These are phyloP conservation scores for Paramecium biaurelia DNA, from an alignment of 73 alveolate species.

Conservation along the genomic window DNA sequence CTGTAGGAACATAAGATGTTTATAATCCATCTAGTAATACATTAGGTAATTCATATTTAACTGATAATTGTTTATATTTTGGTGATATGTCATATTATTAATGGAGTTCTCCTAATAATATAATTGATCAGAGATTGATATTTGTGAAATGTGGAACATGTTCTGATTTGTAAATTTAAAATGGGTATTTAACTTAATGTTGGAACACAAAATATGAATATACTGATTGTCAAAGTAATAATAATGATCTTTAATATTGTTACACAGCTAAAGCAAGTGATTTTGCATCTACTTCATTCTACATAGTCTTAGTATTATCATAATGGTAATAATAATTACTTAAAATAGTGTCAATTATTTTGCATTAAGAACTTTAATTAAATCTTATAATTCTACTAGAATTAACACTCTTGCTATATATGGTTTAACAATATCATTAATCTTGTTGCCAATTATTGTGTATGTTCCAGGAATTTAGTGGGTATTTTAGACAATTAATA, in stretches of 20 bases:
- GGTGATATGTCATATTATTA: background rate
- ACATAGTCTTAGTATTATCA: background rate
- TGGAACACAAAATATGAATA: background rate
- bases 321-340: background rate
- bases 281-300: constrained; percentile 25
- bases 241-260: background rate
- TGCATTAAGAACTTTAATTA: background rate
- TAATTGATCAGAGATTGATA: background rate
- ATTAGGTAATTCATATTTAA: background rate
- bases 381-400: background rate
- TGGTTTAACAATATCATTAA: background rate
- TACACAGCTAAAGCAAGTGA: constrained; percentile 33
- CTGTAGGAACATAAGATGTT: background rate
- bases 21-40: background rate
- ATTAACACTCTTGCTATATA: background rate
- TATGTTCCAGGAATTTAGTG: constrained; percentile 15
- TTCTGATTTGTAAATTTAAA: background rate
- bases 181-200: background rate
- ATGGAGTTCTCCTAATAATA: constrained; percentile 36
- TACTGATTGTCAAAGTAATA: background rate
- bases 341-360: constrained; percentile 18
- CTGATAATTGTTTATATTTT: background rate
- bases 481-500: background rate
- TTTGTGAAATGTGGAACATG: constrained; percentile 8
- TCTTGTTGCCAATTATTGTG: background rate